Evolutionary conservation across 2,329 filamentous ascomycete species (phyloP), one percentile per base, ranked within the genome.

Genomic region (Neofusicoccum laricinum): DNA sequence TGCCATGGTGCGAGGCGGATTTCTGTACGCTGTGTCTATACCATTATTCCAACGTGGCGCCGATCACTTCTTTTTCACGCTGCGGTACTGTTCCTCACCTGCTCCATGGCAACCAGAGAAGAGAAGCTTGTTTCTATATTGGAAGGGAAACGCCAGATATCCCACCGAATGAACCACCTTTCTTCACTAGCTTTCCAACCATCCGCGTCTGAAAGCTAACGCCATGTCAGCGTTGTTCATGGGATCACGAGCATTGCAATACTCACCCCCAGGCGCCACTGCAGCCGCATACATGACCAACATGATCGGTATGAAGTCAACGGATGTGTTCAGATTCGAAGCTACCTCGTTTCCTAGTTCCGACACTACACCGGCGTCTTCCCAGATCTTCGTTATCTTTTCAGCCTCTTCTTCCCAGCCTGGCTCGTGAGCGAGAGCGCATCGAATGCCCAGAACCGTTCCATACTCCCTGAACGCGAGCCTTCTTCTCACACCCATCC

Each of bases 231-330:
- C 43, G 25, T 4, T 10, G 2, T 11, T 19, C 8, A 1, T 19
- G 17, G 14, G 36, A 11, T 11, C 10, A 12, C 12, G 38, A 32
- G 15, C 17, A 30, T 3, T 32, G 15, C 2, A 15, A 2, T 19
- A 76, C 82, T 81, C 68, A 86, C 84, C 82, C 68, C 84, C 84
- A 4, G 84, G 82, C 57, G 84, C 78, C 67, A 86, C 68, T 38
- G 84, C 84, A 4, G 84, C 77, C 14, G 84, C 82, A 74, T 85
- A 86, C 84, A 87, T 87, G 43, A 83, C 83, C 21, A 78, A 72
- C 4, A 83, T 85, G 45, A 87, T 87, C 0, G 84, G 84, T 49
- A 77, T 73, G 67, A 86, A 68, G 50, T 84, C 82, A 4, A 78
- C 70, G 14, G 78, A 57, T 14, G 65, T 59, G 38, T 63, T 65